Percentiles rank a stretch among this genome's conserved stretches.
These are phyloP conservation scores for Gossypium raimondii DNA, from an alignment of 345 rosid genomes.

Conservation along the genomic window DNA sequence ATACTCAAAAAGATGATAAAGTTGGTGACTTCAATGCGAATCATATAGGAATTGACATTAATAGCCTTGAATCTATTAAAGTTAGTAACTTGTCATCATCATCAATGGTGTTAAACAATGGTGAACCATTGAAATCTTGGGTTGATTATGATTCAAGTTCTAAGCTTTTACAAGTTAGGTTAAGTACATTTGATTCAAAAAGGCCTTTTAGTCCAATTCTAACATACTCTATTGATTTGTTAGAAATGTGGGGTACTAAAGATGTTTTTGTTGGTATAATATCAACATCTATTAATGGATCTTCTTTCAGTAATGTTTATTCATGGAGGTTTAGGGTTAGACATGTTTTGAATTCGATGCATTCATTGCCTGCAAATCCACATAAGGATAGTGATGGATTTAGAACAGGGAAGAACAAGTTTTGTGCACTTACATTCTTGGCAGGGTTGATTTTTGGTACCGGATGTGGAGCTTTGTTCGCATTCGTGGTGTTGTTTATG, in stretches of 20 bases:
- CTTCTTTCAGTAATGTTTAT: constrained; percentile 23
- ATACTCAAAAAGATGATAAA: constrained; percentile 26
- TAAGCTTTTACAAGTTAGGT: constrained; percentile 42
- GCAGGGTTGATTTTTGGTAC: constrained; percentile 41
- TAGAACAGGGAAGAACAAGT: constrained; percentile 14
- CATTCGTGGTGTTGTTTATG: constrained; percentile 30
- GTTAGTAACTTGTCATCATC: constrained; percentile 28
- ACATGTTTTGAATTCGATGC: constrained; percentile 32
- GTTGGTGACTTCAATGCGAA: constrained; percentile 33
- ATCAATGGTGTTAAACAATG: constrained; percentile 31
- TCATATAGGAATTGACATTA: constrained; percentile 29
- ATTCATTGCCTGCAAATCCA: constrained; percentile 49
- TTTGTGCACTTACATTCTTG: constrained; percentile 37
- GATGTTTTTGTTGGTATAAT: constrained; percentile 39
- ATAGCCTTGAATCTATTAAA: constrained; percentile 28
- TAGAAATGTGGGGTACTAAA: constrained; percentile 36
- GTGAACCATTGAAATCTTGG: constrained; percentile 48
- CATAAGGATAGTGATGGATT: constrained; percentile 11
- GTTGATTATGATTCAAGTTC: constrained; percentile 47
- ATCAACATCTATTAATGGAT: constrained; percentile 27
- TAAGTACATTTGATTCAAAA: constrained; percentile 32
- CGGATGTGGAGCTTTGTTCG: constrained; percentile 42
- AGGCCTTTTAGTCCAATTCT: constrained; percentile 41
- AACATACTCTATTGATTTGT: constrained; percentile 30
- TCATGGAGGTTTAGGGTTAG: constrained; percentile 49